These are phyloP conservation scores for Linaria vulgaris DNA, from an alignment of 257 asterid species.

Conservation along the genomic window DNA sequence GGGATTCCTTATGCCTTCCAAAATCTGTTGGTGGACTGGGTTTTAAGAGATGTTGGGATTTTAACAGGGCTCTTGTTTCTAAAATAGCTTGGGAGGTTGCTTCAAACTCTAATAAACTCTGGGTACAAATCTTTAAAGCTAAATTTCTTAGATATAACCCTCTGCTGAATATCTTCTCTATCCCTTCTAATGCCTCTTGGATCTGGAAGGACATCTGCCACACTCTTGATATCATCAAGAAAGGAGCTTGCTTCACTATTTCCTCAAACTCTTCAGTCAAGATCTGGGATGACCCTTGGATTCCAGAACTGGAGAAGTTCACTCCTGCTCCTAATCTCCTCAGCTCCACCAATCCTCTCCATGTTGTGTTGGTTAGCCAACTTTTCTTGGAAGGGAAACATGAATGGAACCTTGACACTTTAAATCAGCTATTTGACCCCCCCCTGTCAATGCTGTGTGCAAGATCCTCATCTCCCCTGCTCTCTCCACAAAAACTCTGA, in stretches of 20 bases:
- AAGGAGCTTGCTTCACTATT: not conserved
- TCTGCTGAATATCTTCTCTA: not conserved
- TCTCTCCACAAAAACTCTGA: not conserved
- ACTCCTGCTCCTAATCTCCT: rapidly evolving
- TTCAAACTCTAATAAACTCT: not conserved
- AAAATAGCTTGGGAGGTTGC: too few relatives aligned
- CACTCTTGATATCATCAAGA: not conserved
- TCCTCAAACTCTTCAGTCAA: not conserved
- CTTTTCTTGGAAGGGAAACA: not conserved
- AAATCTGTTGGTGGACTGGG: not conserved
- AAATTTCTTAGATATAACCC: too few relatives aligned
- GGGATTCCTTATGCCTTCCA: not conserved
- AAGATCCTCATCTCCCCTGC: not conserved
- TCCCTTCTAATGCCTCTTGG: not conserved
- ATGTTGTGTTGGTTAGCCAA: not conserved
- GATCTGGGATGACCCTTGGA: not conserved
- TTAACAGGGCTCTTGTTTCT: too few relatives aligned
- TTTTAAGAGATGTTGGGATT: not conserved
- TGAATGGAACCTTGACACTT: not conserved
- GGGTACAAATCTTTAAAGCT: not conserved
- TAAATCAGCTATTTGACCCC: not conserved
- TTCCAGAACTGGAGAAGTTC: not conserved
- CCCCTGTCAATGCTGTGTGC: not conserved
- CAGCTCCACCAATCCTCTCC: too few relatives aligned
- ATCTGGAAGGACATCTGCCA: not conserved